Conservation (phyloP, 176 grass and related monocot species). For the Zoysia pacifica region DNA sequence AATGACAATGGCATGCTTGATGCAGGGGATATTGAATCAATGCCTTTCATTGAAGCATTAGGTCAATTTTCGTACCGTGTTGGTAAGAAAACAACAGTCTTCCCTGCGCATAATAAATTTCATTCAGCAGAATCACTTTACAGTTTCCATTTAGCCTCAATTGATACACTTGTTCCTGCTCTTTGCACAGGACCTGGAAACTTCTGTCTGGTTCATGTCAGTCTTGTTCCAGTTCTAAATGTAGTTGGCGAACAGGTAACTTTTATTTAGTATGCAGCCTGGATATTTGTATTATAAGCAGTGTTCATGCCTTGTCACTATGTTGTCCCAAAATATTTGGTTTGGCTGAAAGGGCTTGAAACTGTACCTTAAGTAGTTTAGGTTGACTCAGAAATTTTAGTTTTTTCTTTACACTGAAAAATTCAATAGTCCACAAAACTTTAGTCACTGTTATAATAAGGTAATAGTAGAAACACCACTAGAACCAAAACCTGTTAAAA, state of each 20-base stretch:
- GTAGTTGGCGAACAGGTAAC: conserved; percentile 95
- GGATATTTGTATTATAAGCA: background rate
- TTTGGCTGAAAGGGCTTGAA: background rate
- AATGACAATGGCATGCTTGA: conserved; percentile 67
- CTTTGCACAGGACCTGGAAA: conserved; percentile 72
- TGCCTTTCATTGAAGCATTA: conserved; percentile 96
- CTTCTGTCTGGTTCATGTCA: conserved; percentile 96
- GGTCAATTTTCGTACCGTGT: conserved; percentile 94
- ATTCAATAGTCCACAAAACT: background rate
- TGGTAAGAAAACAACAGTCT: conserved; percentile 52
- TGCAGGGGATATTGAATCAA: conserved; percentile 99
- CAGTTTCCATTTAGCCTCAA: conserved; percentile 18
- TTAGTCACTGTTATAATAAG: background rate
- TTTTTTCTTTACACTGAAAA: background rate
- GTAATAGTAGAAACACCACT: background rate
- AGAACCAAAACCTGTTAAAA: conserved; percentile 1
- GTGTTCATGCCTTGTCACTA: background rate
- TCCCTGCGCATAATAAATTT: background rate
- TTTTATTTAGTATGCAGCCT: conserved; percentile 5
- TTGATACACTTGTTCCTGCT: conserved; percentile 27
- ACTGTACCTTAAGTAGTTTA: background rate
- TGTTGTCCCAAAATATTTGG: background rate
- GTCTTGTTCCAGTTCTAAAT: conserved; percentile 95
- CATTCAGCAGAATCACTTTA: conserved; percentile 26
- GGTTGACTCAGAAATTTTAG: background rate